phyloP scores from a whole-genome alignment of 2,329 filamentous ascomycete species.

The Pyrenochaeta sp. region DNA sequence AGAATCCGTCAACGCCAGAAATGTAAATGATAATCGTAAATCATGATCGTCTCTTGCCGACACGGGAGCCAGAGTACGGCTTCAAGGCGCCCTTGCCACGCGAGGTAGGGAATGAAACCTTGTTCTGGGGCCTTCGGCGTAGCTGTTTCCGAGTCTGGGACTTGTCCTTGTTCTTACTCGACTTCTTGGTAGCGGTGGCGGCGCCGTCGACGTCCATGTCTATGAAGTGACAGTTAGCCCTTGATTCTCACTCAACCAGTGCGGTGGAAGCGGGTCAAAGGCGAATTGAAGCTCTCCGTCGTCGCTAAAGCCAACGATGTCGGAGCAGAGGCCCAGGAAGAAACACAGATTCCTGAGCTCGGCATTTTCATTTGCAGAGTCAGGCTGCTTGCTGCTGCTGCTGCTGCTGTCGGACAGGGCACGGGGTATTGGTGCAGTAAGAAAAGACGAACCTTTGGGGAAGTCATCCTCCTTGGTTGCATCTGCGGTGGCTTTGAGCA shows the following conservation, averaged over 20 bases:
- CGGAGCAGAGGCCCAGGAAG: slow-evolving; percentile 49
- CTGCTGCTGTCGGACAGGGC: slow-evolving; percentile 28
- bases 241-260: slow-evolving; percentile 40
- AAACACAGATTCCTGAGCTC: slow-evolving; percentile 47
- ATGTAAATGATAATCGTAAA: slow-evolving; percentile 14
- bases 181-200: slow-evolving; percentile 22
- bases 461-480: slow-evolving; percentile 36
- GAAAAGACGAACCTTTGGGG: slow-evolving; percentile 43
- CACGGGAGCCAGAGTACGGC: slow-evolving; percentile 39
- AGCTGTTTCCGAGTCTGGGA: slow-evolving; percentile 47
- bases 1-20: slow-evolving; percentile 24
- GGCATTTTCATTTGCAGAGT: slow-evolving; percentile 21
- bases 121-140: slow-evolving; percentile 50
- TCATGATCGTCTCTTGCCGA: slow-evolving; percentile 38
- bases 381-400: slow-evolving; percentile 13
- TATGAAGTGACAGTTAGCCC: slow-evolving; percentile 43
- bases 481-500: slow-evolving; percentile 18
- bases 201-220: slow-evolving; percentile 53
- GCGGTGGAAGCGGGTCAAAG: slow-evolving; percentile 47
- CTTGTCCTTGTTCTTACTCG: slow-evolving; percentile 44
- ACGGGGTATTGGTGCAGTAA: slow-evolving; percentile 38
- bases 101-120: slow-evolving; percentile 47
- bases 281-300: slow-evolving; percentile 46
- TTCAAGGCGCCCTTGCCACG: slow-evolving; percentile 47
- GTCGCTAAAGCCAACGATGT: slow-evolving; percentile 50